Conservation (phyloP, 2,329 filamentous ascomycete genomes). For the Zymoseptoria crescenta region DNA sequence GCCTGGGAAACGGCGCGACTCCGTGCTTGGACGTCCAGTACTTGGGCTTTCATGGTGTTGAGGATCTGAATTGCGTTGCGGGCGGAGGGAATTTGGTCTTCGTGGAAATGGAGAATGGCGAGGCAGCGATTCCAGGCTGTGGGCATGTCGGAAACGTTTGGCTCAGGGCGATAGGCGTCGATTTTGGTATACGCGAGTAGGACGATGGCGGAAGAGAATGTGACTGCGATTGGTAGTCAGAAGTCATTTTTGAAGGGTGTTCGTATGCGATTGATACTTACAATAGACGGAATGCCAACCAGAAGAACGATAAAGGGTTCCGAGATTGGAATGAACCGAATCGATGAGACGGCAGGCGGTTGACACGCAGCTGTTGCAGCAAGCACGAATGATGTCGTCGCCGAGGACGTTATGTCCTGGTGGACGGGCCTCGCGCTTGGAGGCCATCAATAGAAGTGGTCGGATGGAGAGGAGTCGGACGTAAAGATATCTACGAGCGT, state of each 20-base stretch:
- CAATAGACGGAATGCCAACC: conserved; percentile 23
- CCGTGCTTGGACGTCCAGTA: conserved; percentile 5
- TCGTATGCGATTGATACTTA: neutral
- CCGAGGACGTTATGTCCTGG: conserved; percentile 26
- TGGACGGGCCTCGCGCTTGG: conserved; percentile 20
- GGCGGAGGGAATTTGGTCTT: conserved; percentile 19
- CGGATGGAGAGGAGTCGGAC: conserved; percentile 19
- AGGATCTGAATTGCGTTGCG: conserved; percentile 17
- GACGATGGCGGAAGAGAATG: conserved; percentile 19
- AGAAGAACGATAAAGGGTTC: conserved; percentile 18
- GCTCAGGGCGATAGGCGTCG: conserved; percentile 3
- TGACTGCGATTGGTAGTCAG: conserved; percentile 3
- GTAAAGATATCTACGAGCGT: conserved; percentile 14
- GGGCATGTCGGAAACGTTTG: conserved; percentile 10
- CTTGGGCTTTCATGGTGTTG: conserved; percentile 15
- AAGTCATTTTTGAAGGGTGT: neutral
- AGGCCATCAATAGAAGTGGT: conserved; percentile 27
- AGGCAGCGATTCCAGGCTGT: conserved; percentile 17
- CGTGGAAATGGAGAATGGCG: conserved; percentile 17
- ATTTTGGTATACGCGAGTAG: conserved; percentile 19
- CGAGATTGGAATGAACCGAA: conserved; percentile 28
- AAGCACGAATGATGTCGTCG: conserved; percentile 28
- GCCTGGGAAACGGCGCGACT: conserved; percentile 1
- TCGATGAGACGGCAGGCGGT: conserved; percentile 32
- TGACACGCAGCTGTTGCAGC: conserved; percentile 22